Evolutionary conservation across 1,284 basidiomycete genomes (phyloP), one percentile per base, ranked within the genome.

Genomic region (Xerocomus nothofagi): DNA sequence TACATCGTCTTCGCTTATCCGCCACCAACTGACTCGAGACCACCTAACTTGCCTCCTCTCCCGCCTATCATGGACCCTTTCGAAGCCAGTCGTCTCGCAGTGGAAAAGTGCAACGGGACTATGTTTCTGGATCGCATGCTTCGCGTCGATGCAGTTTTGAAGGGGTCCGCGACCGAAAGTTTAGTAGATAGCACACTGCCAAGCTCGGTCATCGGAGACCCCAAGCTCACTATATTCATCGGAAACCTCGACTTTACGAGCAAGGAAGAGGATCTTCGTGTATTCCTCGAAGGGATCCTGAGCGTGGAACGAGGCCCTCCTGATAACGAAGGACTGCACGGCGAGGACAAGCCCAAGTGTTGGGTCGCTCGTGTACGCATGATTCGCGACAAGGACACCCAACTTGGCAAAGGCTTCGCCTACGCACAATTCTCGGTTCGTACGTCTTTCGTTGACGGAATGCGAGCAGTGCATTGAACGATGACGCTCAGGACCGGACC

Each of bases 361-460:
- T 98, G 91, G 88, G 94, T 98, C 6, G 82, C 82, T 7, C 82
- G 81, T 24, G 93, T 98, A 9, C 82, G 96, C 29, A 83, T 98
- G 53, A 79, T 99, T 39, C 81, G 93, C 39, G 96, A 99, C 70
- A 84, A 84, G 59, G 93, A 93, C 49, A 97, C 93, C 1, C 94
- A 95, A 59, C 80, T 98, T 30, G 96, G 96, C n/a, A 98, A 98
- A 72, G 96, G 96, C 1, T 96, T 99, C 65, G 95, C 88, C 10
- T 98, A 98, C 67, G 86, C 98, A 9, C 86, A 93, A 59, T 93
- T 98, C 58, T 67, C 75, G 46, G 94, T 93, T 67, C 62, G 86
- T 80, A 18, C 18, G 14, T 14, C 23, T 50, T 32, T 44, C 36
- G n/a, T 17, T 14, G 27, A 18, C 8, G 29, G 27, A 11, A 51